A percentile compares a stretch with the other conserved stretches of the same genome.
Evolutionary conservation across 805 yeast genomes (phyloP).

Genomic region (Nakazawaea molendinolei): DNA sequence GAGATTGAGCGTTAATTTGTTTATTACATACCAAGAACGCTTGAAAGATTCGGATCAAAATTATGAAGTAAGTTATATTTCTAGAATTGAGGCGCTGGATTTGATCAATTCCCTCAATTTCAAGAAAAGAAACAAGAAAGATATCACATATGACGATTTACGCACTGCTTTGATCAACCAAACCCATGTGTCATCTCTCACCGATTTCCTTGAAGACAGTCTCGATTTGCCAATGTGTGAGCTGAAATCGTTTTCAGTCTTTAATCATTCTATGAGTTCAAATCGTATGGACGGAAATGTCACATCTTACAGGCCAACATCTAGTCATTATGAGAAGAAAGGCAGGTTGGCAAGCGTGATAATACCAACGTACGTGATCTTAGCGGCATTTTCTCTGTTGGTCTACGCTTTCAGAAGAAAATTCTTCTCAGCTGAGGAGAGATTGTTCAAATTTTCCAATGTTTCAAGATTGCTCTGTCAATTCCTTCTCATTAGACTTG

Average conservation of each 20-base stretch:
- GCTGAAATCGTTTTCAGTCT: neutral
- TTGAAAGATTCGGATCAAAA: too few relatives aligned
- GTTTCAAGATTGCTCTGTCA: conserved; percentile 5
- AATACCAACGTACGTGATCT: conserved; percentile 5
- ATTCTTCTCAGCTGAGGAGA: neutral
- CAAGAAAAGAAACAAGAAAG: conserved; percentile 1
- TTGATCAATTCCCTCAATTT: conserved; percentile 4
- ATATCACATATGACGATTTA: conserved; percentile 5
- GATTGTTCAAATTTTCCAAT: conserved; percentile 9
- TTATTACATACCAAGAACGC: too few relatives aligned
- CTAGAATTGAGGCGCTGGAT: too few relatives aligned
- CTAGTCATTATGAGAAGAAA: conserved; percentile 1
- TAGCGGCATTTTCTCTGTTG: conserved; percentile 1
- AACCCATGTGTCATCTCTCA: neutral
- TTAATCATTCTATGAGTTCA: neutral
- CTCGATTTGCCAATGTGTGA: conserved; percentile 2
- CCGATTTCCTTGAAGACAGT: conserved; percentile 3
- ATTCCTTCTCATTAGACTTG: conserved; percentile 3
- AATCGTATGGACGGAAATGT: neutral
- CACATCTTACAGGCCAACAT: conserved; percentile 4
- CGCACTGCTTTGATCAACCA: conserved; percentile 3
- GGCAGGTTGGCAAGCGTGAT: conserved; percentile 6
- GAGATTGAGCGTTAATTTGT: too few relatives aligned
- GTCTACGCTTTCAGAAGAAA: conserved; percentile 1
- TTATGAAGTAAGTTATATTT: too few relatives aligned